These are phyloP conservation scores for Scalesia atractyloides DNA, from an alignment of 129 eudicot species.

Conservation along the genomic window DNA sequence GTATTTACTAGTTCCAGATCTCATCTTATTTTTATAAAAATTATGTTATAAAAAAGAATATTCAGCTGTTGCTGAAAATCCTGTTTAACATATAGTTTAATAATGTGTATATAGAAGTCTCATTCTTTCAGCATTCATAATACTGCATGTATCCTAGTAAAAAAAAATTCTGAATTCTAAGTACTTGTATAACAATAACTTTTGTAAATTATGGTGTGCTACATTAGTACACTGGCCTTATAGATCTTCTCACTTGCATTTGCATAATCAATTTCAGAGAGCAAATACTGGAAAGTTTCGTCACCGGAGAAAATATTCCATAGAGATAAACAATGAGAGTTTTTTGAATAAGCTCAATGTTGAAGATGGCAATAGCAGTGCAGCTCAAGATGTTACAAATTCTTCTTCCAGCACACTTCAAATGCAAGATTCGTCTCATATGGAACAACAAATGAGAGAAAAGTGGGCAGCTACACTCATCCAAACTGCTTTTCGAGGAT, in stretches of 20 bases:
- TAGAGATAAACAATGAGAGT: slow-evolving; percentile 47
- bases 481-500: slow-evolving; percentile 92
- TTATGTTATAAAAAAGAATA: neutral
- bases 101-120: neutral
- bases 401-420: slow-evolving; percentile 56
- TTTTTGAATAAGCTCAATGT: slow-evolving; percentile 45
- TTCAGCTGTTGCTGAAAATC: neutral
- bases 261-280: slow-evolving; percentile 46
- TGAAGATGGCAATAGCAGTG: slow-evolving; percentile 46
- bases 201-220: neutral
- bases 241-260: slow-evolving; percentile 17
- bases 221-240: neutral
- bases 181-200: neutral
- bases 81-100: neutral
- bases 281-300: slow-evolving; percentile 44
- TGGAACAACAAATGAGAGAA: slow-evolving; percentile 54
- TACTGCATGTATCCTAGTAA: neutral
- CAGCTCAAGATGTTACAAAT: slow-evolving; percentile 48
- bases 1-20: neutral
- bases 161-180: neutral
- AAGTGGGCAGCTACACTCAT: slow-evolving; percentile 84
- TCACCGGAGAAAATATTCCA: slow-evolving; percentile 66
- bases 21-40: neutral
- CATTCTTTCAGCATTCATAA: neutral
- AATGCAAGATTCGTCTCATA: slow-evolving; percentile 43